A percentile compares a stretch with the other conserved stretches of the same genome.
Conservation (phyloP, 768 basidiomycete species). For the Lactarius sanguifluus region DNA sequence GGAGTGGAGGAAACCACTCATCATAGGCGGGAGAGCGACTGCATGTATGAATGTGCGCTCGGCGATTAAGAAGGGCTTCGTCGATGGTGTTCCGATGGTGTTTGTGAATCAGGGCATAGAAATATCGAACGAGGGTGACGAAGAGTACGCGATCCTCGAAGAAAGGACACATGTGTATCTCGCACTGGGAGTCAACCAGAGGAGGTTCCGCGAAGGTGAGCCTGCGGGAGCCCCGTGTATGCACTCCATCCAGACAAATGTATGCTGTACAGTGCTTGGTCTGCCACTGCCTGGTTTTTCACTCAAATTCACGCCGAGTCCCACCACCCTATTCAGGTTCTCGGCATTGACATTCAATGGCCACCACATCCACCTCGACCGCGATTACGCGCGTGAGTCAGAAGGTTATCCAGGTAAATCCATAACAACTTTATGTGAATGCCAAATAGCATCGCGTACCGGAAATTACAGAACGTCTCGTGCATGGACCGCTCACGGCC, state of each 20-base stretch:
- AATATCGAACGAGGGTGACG: slow-evolving; percentile 45
- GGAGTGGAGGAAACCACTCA: slow-evolving; percentile 56
- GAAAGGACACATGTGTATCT: slow-evolving; percentile 71
- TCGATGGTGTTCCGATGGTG: slow-evolving; percentile 63
- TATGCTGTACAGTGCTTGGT: slow-evolving; percentile 44
- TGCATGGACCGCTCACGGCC: slow-evolving; percentile 82
- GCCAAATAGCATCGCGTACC: neutral
- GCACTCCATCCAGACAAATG: neutral
- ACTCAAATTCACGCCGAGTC: slow-evolving; percentile 63
- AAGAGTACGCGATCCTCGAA: slow-evolving; percentile 52
- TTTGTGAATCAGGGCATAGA: slow-evolving; percentile 69
- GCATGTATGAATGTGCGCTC: slow-evolving; percentile 50
- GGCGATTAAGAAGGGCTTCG: slow-evolving; percentile 66
- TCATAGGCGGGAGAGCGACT: slow-evolving; percentile 52
- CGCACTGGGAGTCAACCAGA: slow-evolving; percentile 35
- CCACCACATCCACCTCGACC: slow-evolving; percentile 82
- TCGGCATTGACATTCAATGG: slow-evolving; percentile 86
- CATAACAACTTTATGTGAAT: neutral
- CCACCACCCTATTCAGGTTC: slow-evolving; percentile 79
- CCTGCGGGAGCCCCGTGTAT: neutral
- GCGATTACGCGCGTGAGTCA: slow-evolving; percentile 59
- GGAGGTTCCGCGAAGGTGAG: slow-evolving; percentile 47
- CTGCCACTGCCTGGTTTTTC: slow-evolving; percentile 57
- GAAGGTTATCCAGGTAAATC: slow-evolving; percentile 72
- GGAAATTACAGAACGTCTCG: slow-evolving; percentile 60